phyloP scores from a whole-genome alignment of 805 yeast genomes.

The Ogataea henricii region DNA sequence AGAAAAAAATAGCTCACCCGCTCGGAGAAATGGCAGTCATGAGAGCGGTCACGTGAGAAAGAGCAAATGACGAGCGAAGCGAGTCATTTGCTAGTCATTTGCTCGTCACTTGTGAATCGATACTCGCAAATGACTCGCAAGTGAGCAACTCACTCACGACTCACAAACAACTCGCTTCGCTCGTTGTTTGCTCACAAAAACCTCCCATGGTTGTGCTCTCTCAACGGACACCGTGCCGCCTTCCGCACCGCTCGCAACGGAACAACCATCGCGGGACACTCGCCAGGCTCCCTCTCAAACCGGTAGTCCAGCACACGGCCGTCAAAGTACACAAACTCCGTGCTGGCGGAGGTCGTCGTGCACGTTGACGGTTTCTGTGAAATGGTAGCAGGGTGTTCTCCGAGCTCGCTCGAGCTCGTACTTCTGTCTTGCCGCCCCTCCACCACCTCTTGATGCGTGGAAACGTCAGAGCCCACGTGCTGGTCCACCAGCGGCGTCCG shows the following conservation, averaged over 20 bases:
- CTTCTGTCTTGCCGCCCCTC: too few relatives aligned
- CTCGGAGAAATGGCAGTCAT: background rate
- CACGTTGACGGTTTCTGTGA: background rate
- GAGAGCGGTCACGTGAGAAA: background rate
- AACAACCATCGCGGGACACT: slow-evolving; percentile 23
- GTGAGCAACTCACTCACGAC: too few relatives aligned
- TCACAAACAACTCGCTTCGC: too few relatives aligned
- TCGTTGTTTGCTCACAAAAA: background rate
- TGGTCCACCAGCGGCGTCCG: too few relatives aligned
- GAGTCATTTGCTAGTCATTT: too few relatives aligned
- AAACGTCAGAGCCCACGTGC: too few relatives aligned
- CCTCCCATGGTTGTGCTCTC: background rate
- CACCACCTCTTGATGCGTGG: too few relatives aligned
- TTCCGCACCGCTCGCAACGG: slow-evolving; percentile 18
- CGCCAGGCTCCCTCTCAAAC: slow-evolving; percentile 14
- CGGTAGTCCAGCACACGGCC: slow-evolving; percentile 17
- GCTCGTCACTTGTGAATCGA: too few relatives aligned
- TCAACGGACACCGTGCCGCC: slow-evolving; percentile 14
- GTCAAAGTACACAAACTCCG: slow-evolving; percentile 20
- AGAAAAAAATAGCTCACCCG: background rate
- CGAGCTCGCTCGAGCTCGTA: too few relatives aligned
- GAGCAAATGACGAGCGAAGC: too few relatives aligned
- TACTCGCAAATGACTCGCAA: too few relatives aligned
- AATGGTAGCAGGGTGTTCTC: background rate
- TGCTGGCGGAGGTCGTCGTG: background rate